Conservation (phyloP, 495 filamentous ascomycete genomes). For the Bryoglossum gracile region DNA sequence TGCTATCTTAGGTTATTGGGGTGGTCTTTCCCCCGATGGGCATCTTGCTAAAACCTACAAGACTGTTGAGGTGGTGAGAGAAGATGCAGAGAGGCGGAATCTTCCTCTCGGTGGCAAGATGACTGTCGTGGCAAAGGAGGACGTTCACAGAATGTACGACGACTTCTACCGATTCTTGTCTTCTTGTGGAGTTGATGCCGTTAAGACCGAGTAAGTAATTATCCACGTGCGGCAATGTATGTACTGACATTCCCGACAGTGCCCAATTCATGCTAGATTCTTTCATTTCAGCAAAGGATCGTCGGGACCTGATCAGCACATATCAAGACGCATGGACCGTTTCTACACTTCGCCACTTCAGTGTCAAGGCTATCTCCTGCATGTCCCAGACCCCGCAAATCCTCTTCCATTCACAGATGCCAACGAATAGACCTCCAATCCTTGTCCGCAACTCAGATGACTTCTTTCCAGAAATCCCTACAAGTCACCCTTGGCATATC, state of each 20-base stretch:
- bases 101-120: constrained; percentile 53
- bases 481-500: constrained; percentile 86
- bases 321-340: constrained; percentile 88
- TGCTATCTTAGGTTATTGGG: constrained; percentile 94
- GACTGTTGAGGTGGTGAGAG: constrained; percentile 53
- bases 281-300: constrained; percentile 55
- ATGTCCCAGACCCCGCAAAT: constrained; percentile 83
- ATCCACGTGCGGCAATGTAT: not conserved
- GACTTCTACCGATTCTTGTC: constrained; percentile 85
- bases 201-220: constrained; percentile 54
- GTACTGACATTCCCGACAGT: constrained; percentile 12
- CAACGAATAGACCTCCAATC: constrained; percentile 58
- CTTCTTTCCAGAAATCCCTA: constrained; percentile 74
- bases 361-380: constrained; percentile 74
- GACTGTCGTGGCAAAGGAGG: constrained; percentile 63
- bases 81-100: constrained; percentile 44
- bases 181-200: constrained; percentile 62
- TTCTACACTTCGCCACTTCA: constrained; percentile 68
- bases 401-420: constrained; percentile 76
- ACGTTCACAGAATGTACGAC: constrained; percentile 69
- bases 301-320: constrained; percentile 57
- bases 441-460: constrained; percentile 87
- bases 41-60: constrained; percentile 71
- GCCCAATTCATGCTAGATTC: constrained; percentile 82
- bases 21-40: constrained; percentile 67